Evolutionary conservation across 169 alveolate species (phyloP).

Genomic region (Eimeria falciformis): DNA sequence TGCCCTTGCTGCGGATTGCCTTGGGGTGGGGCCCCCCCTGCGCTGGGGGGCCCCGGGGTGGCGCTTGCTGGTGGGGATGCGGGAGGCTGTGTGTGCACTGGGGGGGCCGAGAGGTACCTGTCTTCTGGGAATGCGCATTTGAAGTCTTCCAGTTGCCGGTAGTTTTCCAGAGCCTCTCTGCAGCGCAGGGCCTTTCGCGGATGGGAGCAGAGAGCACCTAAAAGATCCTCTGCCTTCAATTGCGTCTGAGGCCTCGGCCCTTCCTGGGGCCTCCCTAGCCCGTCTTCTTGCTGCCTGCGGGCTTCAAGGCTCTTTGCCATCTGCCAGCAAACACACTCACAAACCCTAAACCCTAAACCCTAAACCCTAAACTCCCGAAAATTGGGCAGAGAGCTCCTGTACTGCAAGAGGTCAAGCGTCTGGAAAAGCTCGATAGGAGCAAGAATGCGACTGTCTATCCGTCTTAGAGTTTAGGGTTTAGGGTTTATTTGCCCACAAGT

Average conservation of each 20-base stretch:
- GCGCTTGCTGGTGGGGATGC: neutral
- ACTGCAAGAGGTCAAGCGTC: too few species aligned
- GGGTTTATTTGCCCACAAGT: slow-evolving; percentile 48
- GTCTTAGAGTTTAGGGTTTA: too few species aligned
- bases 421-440: too few species aligned
- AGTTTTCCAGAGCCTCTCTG: slow-evolving; percentile 56
- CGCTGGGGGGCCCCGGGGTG: slow-evolving; percentile 28
- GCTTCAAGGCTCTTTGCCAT: slow-evolving; percentile 45
- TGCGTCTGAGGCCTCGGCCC: neutral
- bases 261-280: neutral
- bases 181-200: slow-evolving; percentile 61
- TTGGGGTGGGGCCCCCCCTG: neutral
- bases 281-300: slow-evolving; percentile 54
- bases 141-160: slow-evolving; percentile 51
- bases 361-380: neutral
- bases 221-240: slow-evolving; percentile 23
- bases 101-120: slow-evolving; percentile 42
- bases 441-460: too few species aligned
- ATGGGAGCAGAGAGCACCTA: slow-evolving; percentile 36
- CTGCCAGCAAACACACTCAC: neutral
- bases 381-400: neutral
- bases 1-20: slow-evolving; percentile 15
- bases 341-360: neutral
- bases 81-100: slow-evolving; percentile 25
- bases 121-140: slow-evolving; percentile 62